Base-by-base conservation (phyloP, 768 basidiomycete species). In the Boletus edulis region DNA sequence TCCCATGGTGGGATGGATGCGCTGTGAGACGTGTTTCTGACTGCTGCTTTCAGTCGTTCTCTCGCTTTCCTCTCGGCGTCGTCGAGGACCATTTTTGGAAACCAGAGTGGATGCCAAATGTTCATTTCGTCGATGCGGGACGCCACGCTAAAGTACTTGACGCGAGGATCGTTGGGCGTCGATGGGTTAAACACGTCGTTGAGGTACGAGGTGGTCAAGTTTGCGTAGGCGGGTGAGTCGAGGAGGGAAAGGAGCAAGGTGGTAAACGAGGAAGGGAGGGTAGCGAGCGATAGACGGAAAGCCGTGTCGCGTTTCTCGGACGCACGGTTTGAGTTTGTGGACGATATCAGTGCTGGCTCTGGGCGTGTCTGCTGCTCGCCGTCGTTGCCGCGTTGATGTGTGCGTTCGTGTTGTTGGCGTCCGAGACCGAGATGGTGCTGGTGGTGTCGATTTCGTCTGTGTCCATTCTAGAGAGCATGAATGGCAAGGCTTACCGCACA, bases 201-300 rank as follows among this genome's bases (percentile, higher is more conserved):
- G 38, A 97, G 79, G 67, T 88, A 98, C 5, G 80, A 69, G 2
- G 95, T 87, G 6, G 93, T 96, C 47, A 99, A 80, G 67, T 97
- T 96, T 8, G 90, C 86, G 70, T 98, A 99, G 0, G 97, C 97
- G 2, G 97, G 97, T 0, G 94, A 94, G 76, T 99, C 97, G 60
- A 98, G 82, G 51, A 95, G 74, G 44, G 89, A 87, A 15, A 98
- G 81, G 32, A 99, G 77, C 59, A 94, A 83, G 2, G 90, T 89
- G 3, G 93, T 91, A 67, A 97, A 87, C 5, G 90, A 89, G 0
- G 88, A 87, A 0, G 89, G 91, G 24, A 93, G 80, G 3, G 82
- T 81, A 27, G 83, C 74, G 8, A 91, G 72, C 9, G 85, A 83
- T 15, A 81, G 66, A 56, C 78, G 72, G 54, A 71, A 65, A 12